phyloP scores from a whole-genome alignment of 2,329 filamentous ascomycete species.

The Alternaria panax region DNA sequence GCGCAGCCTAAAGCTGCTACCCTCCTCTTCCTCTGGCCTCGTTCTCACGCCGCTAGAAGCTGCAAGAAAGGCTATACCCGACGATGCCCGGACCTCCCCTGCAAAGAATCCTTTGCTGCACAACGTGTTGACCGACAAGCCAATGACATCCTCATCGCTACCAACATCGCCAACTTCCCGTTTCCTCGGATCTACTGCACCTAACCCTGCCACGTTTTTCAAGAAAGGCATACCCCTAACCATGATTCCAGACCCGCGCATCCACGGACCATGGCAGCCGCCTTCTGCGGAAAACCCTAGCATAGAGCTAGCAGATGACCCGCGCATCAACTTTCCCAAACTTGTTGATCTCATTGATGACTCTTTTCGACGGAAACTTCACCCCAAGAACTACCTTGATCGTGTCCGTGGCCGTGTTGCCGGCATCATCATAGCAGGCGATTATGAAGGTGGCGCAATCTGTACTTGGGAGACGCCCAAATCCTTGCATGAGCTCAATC shows the following conservation, averaged over 20 bases:
- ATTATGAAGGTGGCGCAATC: slow-evolving; percentile 95
- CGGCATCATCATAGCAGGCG: slow-evolving; percentile 91
- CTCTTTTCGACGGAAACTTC: slow-evolving; percentile 85
- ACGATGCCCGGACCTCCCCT: slow-evolving; percentile 63
- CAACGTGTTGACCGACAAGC: slow-evolving; percentile 94
- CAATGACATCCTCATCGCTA: slow-evolving; percentile 88
- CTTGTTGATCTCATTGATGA: slow-evolving; percentile 90
- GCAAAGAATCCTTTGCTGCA: slow-evolving; percentile 89
- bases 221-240: slow-evolving; percentile 91
- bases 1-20: slow-evolving; percentile 75
- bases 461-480: slow-evolving; percentile 89
- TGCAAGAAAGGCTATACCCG: slow-evolving; percentile 59
- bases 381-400: slow-evolving; percentile 80
- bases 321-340: slow-evolving; percentile 80
- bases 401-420: slow-evolving; percentile 84
- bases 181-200: slow-evolving; percentile 44
- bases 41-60: slow-evolving; percentile 88
- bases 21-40: slow-evolving; percentile 83
- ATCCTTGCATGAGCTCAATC: slow-evolving; percentile 53
- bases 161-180: slow-evolving; percentile 60
- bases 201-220: slow-evolving; percentile 75
- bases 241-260: slow-evolving; percentile 76
- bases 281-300: slow-evolving; percentile 66
- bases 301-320: slow-evolving; percentile 74
- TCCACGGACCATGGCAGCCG: slow-evolving; percentile 69